Conservation (phyloP, 2,329 filamentous ascomycete species). For the Cercospora berteroae region DNA sequence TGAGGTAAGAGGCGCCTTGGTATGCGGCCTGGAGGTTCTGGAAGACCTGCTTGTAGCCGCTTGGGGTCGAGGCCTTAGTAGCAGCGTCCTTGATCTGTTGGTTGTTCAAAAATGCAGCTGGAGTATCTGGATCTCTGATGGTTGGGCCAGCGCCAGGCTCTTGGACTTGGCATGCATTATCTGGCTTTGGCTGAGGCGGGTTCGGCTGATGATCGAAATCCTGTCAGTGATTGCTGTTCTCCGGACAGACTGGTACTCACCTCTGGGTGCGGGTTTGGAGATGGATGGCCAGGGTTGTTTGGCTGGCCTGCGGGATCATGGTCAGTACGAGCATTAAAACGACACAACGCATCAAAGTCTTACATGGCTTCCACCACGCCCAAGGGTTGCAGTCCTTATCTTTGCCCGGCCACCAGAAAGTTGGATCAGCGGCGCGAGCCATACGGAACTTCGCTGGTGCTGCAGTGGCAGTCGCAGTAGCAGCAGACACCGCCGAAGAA, state of each 20-base stretch:
- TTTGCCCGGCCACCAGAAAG: slow-evolving; percentile 1
- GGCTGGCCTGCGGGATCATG: background rate
- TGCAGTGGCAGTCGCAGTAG: slow-evolving; percentile 2
- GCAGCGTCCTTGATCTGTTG: slow-evolving; percentile 1
- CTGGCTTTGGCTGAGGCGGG: slow-evolving; percentile 1
- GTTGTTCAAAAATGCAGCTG: background rate
- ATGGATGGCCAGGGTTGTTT: background rate
- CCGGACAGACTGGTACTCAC: background rate
- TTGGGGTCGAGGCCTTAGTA: background rate
- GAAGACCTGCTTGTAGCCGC: slow-evolving; percentile 35
- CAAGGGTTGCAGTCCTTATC: background rate
- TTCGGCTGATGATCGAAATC: background rate
- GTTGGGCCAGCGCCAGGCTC: slow-evolving; percentile 1
- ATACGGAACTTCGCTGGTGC: slow-evolving; percentile 15
- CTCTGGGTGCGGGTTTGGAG: background rate
- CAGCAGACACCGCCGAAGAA: slow-evolving; percentile 3
- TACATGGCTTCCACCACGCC: background rate
- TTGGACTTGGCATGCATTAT: background rate
- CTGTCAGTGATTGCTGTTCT: background rate
- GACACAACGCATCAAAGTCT: background rate
- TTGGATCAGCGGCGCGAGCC: slow-evolving; percentile 12
- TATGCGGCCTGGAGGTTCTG: slow-evolving; percentile 34
- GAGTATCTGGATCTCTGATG: background rate
- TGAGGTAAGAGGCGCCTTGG: slow-evolving; percentile 36
- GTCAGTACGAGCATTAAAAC: background rate